Evolutionary conservation across 495 filamentous ascomycete genomes (phyloP), one percentile per base, ranked within the genome.

Genomic region (Talaromyces stipitatus): DNA sequence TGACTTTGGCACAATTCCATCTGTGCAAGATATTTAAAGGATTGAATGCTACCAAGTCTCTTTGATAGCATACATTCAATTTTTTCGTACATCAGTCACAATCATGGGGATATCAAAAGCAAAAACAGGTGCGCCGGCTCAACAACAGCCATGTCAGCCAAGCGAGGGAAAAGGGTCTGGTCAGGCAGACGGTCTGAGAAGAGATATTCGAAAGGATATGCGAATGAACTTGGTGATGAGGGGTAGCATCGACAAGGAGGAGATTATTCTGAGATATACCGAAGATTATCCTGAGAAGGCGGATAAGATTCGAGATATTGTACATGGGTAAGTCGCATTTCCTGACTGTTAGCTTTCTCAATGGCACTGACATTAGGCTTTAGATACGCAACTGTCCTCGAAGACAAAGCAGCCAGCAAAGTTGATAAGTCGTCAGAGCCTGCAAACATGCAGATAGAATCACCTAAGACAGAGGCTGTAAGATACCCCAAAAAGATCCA

Each of bases 151-250:
- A 26, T 9, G 12, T 20, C 45, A 48, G 20, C 20, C 24, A 18
- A 41, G 18, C 16, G 12, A 41, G 3, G 8, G n/a, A 41, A 14
- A 41, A 41, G 36, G 18, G 36, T 16, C 36, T 16, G 45, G 10
- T n/a, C 45, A 53, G 14, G 5, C 24, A 30, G 26, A 28, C 27
- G 5, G 18, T 51, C 24, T 56, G 38, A 48, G n/a, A 29, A 45
- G 18, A 5, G 29, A 56, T 14, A 56, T 56, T 56, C 54, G 54
- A 24, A 56, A 56, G 45, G 41, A 56, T 23, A 47, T 56, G 38
- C 54, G 54, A 2, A 32, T 24, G 10, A 48, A 26, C n/a, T 48
- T 46, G 20, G 16, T 20, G 24, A 47, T 47, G 38, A 24, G 23
- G 22, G 36, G 26, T 16, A 16, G 18, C 16, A 32, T 56, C 8